Conservation (phyloP, 139 green algal species). For the Ettlia oleoabundans region DNA sequence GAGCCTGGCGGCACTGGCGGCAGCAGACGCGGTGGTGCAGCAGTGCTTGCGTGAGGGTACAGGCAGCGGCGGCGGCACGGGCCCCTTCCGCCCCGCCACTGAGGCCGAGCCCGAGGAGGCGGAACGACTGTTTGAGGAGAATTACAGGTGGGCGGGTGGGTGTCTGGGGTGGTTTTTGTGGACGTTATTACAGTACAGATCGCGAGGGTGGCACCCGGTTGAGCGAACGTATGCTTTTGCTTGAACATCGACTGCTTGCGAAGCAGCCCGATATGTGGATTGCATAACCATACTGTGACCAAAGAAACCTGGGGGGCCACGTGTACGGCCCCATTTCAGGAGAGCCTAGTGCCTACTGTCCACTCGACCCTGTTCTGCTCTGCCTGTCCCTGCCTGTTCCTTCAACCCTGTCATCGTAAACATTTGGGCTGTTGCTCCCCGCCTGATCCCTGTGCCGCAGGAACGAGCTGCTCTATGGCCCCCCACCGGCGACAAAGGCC, state of each 20-base stretch:
- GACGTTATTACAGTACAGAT: background rate
- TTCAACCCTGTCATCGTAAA: too few species aligned
- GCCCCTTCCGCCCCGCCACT: constrained; percentile 38
- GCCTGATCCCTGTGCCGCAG: background rate
- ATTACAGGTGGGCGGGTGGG: background rate
- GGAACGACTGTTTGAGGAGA: constrained; percentile 14
- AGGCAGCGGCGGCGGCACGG: background rate
- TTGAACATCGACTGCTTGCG: too few species aligned
- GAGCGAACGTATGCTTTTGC: too few species aligned
- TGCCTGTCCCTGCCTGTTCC: too few species aligned
- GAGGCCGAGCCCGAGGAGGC: constrained; percentile 22
- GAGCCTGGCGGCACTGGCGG: constrained; percentile 36
- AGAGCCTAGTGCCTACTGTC: too few species aligned
- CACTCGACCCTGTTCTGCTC: too few species aligned
- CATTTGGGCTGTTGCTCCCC: too few species aligned
- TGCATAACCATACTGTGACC: too few species aligned
- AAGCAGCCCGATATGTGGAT: too few species aligned
- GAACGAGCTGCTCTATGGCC: background rate
- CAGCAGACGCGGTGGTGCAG: constrained; percentile 41
- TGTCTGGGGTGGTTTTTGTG: background rate
- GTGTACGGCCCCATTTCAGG: background rate
- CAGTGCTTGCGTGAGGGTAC: constrained; percentile 11
- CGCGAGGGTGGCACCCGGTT: background rate
- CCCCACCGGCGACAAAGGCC: background rate
- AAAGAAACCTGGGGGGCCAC: background rate